These are phyloP conservation scores for Capronia americana DNA, from an alignment of 2,329 filamentous ascomycete genomes.

Conservation along the genomic window DNA sequence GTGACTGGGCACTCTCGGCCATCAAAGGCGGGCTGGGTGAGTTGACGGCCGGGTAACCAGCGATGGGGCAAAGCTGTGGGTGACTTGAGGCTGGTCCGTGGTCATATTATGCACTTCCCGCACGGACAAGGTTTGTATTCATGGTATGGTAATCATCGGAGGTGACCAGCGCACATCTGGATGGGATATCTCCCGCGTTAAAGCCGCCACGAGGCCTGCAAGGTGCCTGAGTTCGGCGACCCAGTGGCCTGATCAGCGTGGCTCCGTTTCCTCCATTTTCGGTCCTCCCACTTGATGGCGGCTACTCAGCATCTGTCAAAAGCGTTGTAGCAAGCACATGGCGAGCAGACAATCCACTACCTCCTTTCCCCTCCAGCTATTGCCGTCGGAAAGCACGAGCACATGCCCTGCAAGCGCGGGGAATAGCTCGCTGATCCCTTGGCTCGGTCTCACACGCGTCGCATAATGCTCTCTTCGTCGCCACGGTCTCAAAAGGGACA, in stretches of 20 bases:
- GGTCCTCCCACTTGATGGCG: conserved; percentile 3
- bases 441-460: not conserved
- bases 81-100: not conserved
- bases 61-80: not conserved
- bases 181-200: conserved; percentile 7
- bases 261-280: conserved; percentile 1
- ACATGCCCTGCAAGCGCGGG: not conserved
- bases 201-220: not conserved
- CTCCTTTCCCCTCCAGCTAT: not conserved
- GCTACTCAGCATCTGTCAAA: conserved; percentile 1
- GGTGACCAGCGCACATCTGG: not conserved
- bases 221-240: not conserved
- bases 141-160: conserved; percentile 4
- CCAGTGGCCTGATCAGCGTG: conserved; percentile 17
- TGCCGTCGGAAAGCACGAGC: not conserved
- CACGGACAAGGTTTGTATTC: not conserved
- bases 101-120: not conserved
- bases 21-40: not conserved
- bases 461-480: not conserved
- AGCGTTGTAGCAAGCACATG: not conserved
- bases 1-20: not conserved
- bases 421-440: not conserved
- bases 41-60: not conserved
- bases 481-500: not conserved
- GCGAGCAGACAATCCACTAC: not conserved